Conservation (phyloP, 2,329 filamentous ascomycete genomes). For the Trichothecium roseum region DNA sequence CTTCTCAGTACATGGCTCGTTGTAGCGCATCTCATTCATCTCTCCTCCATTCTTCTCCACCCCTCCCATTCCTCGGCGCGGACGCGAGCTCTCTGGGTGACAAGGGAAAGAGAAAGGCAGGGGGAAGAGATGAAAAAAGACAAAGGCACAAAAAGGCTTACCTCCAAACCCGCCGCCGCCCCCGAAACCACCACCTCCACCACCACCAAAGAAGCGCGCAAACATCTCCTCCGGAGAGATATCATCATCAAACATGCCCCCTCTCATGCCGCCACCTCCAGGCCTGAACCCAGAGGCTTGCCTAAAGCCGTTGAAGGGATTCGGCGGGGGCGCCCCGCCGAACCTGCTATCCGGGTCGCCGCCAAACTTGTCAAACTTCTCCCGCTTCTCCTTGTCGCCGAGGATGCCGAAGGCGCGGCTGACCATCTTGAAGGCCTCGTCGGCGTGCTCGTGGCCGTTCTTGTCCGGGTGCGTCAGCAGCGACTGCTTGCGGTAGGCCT, state of each 20-base stretch:
- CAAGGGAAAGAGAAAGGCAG: neutral
- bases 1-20: slow-evolving; percentile 1
- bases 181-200: slow-evolving; percentile 19
- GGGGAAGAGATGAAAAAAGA: neutral
- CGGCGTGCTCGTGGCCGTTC: slow-evolving; percentile 89
- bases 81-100: neutral
- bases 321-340: slow-evolving; percentile 47
- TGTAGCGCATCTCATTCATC: too few relatives aligned
- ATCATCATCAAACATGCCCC: slow-evolving; percentile 73
- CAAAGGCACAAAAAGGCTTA: slow-evolving; percentile 14
- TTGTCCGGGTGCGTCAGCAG: slow-evolving; percentile 97
- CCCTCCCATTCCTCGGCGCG: too few relatives aligned
- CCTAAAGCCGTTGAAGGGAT: slow-evolving; percentile 54
- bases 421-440: slow-evolving; percentile 98
- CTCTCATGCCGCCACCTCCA: slow-evolving; percentile 38
- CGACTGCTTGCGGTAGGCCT: slow-evolving; percentile 91
- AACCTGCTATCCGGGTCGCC: slow-evolving; percentile 89
- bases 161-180: slow-evolving; percentile 38
- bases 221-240: slow-evolving; percentile 97
- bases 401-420: slow-evolving; percentile 86
- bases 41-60: too few relatives aligned
- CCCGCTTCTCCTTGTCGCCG: slow-evolving; percentile 78
- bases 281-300: slow-evolving; percentile 9
- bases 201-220: slow-evolving; percentile 87
- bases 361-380: slow-evolving; percentile 79